phyloP scores from a whole-genome alignment of 1,284 basidiomycete species.

The Phlebopus sp. region DNA sequence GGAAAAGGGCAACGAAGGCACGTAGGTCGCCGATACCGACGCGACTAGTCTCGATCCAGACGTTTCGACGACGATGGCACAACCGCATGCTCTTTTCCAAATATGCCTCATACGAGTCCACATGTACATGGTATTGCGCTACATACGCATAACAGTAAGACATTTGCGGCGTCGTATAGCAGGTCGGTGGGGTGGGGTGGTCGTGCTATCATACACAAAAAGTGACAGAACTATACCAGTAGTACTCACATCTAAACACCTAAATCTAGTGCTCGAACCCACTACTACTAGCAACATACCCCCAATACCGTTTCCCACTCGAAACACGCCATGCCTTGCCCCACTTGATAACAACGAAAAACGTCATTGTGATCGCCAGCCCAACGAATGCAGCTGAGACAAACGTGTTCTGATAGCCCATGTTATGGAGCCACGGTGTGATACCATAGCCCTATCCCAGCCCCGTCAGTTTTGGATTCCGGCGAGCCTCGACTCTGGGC shows the following conservation, averaged over 20 bases:
- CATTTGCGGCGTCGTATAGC: too few relatives aligned
- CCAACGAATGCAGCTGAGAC: conserved; percentile 16
- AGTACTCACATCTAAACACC: too few relatives aligned
- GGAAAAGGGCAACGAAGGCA: too few relatives aligned
- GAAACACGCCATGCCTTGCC: conserved; percentile 14
- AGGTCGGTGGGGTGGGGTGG: too few relatives aligned
- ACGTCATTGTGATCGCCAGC: conserved; percentile 15
- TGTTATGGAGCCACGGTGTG: conserved; percentile 17
- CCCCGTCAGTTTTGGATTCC: too few relatives aligned
- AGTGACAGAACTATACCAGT: too few relatives aligned
- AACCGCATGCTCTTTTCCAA: conserved; percentile 50
- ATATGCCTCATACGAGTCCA: conserved; percentile 58
- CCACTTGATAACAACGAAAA: conserved; percentile 14
- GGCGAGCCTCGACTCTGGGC: too few relatives aligned
- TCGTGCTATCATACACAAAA: too few relatives aligned
- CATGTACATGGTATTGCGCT: conserved; percentile 46
- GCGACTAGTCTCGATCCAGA: too few relatives aligned
- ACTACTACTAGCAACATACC: conserved; percentile 14
- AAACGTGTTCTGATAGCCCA: conserved; percentile 19
- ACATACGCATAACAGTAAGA: neutral
- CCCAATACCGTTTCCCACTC: conserved; percentile 14
- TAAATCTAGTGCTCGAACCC: conserved; percentile 13
- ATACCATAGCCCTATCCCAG: too few relatives aligned
- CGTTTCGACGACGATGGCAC: too few relatives aligned
- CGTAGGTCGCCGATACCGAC: too few relatives aligned